Conservation (phyloP, 148 eudicot genomes). For the Amaranthus hypochondriacus region DNA sequence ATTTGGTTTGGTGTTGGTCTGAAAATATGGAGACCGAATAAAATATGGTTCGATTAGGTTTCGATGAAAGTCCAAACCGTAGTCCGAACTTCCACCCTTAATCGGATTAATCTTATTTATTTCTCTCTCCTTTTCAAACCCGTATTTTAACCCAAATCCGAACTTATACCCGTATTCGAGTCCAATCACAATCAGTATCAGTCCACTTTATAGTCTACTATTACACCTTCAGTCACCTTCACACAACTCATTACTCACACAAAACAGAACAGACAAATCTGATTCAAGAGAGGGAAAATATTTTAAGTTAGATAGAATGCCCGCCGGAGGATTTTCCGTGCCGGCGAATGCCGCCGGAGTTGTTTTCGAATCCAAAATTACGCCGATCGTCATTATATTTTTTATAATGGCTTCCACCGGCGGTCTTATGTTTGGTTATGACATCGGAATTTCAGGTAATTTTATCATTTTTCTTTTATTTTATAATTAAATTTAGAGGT, state of each 20-base stretch:
- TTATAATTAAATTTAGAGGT: no score
- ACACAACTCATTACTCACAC: neutral
- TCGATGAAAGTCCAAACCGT: no score
- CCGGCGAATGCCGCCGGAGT: conserved; percentile 32
- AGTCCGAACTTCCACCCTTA: no score
- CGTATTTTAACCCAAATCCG: neutral
- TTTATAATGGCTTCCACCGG: conserved; percentile 97
- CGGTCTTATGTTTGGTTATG: conserved; percentile 96
- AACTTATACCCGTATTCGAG: no score
- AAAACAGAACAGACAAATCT: neutral
- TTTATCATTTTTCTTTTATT: neutral
- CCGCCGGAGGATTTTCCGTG: conserved; percentile 66
- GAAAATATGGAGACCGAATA: no score
- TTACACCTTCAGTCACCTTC: neutral
- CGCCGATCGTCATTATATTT: conserved; percentile 78
- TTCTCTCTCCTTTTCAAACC: neutral
- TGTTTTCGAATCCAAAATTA: conserved; percentile 85
- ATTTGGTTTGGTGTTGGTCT: no score
- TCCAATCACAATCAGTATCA: no score
- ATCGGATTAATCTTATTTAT: neutral
- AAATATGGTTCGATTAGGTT: no score
- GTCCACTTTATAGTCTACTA: neutral
- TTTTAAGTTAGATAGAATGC: conserved; percentile 28
- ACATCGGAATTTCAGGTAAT: conserved; percentile 85
- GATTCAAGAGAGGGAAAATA: neutral